Percentiles rank a stretch among this genome's conserved stretches.
These are phyloP conservation scores for Panellus pusillus DNA, from an alignment of 768 basidiomycete genomes.

Conservation along the genomic window DNA sequence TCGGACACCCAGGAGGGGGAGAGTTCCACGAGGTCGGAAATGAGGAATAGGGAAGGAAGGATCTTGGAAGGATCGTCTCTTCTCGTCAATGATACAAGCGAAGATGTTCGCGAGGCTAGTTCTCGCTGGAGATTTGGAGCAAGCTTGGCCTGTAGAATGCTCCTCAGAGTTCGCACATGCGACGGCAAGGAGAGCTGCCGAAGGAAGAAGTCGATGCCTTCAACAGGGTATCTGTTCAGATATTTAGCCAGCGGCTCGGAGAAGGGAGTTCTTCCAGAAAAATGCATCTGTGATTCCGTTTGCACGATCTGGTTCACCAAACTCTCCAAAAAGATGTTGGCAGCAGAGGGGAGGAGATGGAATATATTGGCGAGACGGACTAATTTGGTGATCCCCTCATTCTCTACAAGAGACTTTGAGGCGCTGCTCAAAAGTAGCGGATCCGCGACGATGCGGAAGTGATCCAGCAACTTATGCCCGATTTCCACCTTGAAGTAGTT, in stretches of 20 bases:
- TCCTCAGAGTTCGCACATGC: conserved; percentile 81
- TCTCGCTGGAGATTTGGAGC: conserved; percentile 77
- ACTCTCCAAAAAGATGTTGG: conserved; percentile 86
- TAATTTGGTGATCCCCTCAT: conserved; percentile 89
- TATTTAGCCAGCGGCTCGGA: conserved; percentile 91
- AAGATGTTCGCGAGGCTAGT: conserved; percentile 57
- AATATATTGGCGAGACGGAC: conserved; percentile 97
- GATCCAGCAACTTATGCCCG: conserved; percentile 94
- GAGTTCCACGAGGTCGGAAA: conserved; percentile 71
- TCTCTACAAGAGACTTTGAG: conserved; percentile 76
- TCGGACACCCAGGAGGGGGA: conserved; percentile 72
- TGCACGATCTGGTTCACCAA: conserved; percentile 89
- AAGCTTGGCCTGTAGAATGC: conserved; percentile 74
- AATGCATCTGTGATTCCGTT: conserved; percentile 89
- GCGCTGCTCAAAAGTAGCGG: conserved; percentile 81
- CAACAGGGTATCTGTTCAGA: conserved; percentile 84
- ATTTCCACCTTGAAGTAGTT: conserved; percentile 99
- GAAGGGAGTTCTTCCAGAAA: conserved; percentile 87
- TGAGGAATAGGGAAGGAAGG: conserved; percentile 71
- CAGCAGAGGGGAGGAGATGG: conserved; percentile 90
- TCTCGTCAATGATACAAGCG: conserved; percentile 53
- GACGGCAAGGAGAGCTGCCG: conserved; percentile 74
- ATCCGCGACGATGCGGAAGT: conserved; percentile 91
- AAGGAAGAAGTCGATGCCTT: conserved; percentile 85
- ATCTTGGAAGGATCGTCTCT: conserved; percentile 51